These are phyloP conservation scores for Bretziella fagacearum DNA, from an alignment of 2,329 filamentous ascomycete species.

Conservation along the genomic window DNA sequence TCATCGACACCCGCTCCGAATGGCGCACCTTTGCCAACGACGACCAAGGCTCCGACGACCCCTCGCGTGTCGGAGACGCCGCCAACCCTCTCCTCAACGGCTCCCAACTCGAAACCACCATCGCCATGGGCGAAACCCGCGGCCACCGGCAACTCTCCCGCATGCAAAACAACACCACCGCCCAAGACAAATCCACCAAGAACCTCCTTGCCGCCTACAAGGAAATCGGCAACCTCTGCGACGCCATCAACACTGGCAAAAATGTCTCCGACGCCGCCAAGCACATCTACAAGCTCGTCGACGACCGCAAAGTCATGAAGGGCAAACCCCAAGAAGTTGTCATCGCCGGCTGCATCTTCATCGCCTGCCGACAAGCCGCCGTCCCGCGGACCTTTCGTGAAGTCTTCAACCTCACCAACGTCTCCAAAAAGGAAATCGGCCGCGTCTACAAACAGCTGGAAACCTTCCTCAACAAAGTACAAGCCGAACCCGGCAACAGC, in stretches of 20 bases:
- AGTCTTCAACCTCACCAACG: constrained; percentile 81
- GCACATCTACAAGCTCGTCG: constrained; percentile 85
- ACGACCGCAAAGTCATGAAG: constrained; percentile 86
- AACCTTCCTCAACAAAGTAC: constrained; percentile 60
- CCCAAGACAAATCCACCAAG: constrained; percentile 70
- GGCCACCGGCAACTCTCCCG: constrained; percentile 60
- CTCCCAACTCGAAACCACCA: constrained; percentile 73
- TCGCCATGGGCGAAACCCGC: constrained; percentile 64
- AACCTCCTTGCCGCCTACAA: constrained; percentile 68
- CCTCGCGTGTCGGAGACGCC: constrained; percentile 91
- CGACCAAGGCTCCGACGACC: constrained; percentile 89
- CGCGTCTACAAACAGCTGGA: constrained; percentile 88
- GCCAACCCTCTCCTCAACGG: constrained; percentile 81
- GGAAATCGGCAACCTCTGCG: constrained; percentile 75
- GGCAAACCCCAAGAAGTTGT: constrained; percentile 88
- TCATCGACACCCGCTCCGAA: constrained; percentile 90
- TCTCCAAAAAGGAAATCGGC: constrained; percentile 94
- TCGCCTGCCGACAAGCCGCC: constrained; percentile 79
- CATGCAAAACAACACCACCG: constrained; percentile 69
- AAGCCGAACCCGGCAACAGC: constrained; percentile 39
- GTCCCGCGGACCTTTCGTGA: constrained; percentile 85
- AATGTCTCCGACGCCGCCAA: constrained; percentile 80
- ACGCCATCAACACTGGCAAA: constrained; percentile 64
- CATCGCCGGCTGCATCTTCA: constrained; percentile 93
- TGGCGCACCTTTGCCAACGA: constrained; percentile 99